phyloP scores from a whole-genome alignment of 1,284 basidiomycete species.

The Ganoderma lingzhi region DNA sequence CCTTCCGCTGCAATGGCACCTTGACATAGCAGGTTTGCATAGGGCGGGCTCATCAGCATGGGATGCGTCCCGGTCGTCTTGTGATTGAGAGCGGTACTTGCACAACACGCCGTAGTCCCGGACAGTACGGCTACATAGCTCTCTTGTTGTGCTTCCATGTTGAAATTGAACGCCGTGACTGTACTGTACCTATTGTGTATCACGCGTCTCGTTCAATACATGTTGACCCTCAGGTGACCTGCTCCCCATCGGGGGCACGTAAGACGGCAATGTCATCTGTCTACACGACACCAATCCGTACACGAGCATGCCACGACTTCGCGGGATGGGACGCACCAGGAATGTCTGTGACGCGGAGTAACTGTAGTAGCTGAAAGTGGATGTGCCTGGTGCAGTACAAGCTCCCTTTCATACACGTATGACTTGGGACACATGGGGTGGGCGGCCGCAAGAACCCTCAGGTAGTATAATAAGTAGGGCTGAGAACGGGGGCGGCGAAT shows the following conservation, averaged over 20 bases:
- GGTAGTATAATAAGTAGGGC: too few relatives aligned
- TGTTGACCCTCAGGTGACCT: not conserved
- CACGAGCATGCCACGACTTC: not conserved
- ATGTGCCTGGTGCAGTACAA: not conserved
- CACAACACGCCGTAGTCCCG: not conserved
- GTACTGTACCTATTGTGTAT: not conserved
- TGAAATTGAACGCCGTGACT: not conserved
- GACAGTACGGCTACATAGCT: not conserved
- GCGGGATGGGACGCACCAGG: not conserved
- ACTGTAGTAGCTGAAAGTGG: not conserved
- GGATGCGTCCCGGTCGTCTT: slow-evolving; percentile 30
- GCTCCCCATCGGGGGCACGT: not conserved
- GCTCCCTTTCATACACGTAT: not conserved
- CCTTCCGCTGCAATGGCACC: not conserved
- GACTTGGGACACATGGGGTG: not conserved
- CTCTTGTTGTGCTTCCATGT: not conserved
- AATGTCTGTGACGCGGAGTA: not conserved
- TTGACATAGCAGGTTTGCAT: not conserved
- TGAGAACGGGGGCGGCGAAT: not conserved
- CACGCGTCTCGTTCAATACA: not conserved
- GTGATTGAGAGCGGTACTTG: not conserved
- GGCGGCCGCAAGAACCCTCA: not conserved
- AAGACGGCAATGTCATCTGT: not conserved
- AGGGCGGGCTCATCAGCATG: slow-evolving; percentile 35
- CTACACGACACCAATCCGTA: not conserved